These are phyloP conservation scores for Penicillium dipodomyicola DNA, from an alignment of 495 filamentous ascomycete species.

Conservation along the genomic window DNA sequence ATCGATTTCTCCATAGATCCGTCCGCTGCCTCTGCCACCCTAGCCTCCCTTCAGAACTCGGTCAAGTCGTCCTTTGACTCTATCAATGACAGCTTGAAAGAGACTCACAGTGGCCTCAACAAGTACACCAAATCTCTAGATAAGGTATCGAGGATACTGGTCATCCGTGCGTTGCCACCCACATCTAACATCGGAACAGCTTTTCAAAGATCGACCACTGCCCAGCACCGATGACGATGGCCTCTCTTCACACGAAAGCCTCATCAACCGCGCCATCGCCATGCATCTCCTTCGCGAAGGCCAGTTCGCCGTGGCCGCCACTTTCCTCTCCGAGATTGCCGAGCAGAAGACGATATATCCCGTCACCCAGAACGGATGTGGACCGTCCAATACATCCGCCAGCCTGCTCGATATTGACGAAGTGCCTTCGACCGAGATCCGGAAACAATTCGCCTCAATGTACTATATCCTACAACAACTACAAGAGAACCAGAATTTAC, in stretches of 20 bases:
- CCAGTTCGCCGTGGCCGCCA: constrained; percentile 80
- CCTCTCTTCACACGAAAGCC: constrained; percentile 66
- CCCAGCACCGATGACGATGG: constrained; percentile 76
- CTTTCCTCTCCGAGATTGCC: constrained; percentile 67
- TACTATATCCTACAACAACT: constrained; percentile 82
- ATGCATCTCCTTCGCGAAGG: constrained; percentile 97
- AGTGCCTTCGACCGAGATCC: constrained; percentile 65
- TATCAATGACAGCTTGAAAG: constrained; percentile 75
- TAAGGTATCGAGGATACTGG: constrained; percentile 52
- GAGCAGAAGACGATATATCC: constrained; percentile 30
- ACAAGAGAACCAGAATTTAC: constrained; percentile 63
- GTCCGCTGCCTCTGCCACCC: constrained; percentile 61
- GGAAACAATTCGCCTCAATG: constrained; percentile 80
- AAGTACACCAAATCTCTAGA: constrained; percentile 80
- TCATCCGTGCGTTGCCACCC: neutral
- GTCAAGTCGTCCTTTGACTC: constrained; percentile 73
- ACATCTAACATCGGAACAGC: constrained; percentile 39
- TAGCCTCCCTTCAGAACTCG: constrained; percentile 82
- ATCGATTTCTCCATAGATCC: constrained; percentile 53
- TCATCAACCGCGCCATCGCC: constrained; percentile 88
- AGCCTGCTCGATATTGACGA: constrained; percentile 48
- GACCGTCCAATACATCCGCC: constrained; percentile 19
- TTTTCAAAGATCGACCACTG: constrained; percentile 73
- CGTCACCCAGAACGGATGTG: neutral
- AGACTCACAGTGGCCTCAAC: constrained; percentile 71